Evolutionary conservation across 2,329 filamentous ascomycete species (phyloP), one percentile per base, ranked within the genome.

Genomic region (Sporothrix dimorphospora): DNA sequence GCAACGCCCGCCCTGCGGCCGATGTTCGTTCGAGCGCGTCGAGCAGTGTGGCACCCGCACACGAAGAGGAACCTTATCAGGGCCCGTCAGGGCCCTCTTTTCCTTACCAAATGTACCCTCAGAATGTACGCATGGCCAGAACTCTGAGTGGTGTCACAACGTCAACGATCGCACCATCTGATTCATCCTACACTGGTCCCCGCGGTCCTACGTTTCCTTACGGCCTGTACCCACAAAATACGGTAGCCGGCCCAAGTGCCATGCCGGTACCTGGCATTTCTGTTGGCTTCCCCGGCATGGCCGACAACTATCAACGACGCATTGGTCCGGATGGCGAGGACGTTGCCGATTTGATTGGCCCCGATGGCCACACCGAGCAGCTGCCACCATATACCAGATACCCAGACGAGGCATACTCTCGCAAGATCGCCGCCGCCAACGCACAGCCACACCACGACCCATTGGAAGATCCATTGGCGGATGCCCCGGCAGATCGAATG

Each of bases 311-410:
- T 77, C 92, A 91, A 77, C 85, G 92, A 74, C 89, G 91, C 69
- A 81, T 93, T 69, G 92, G 92, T 0, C 91, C 93, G 0, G 92
- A 94, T 72, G 93, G 93, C 69, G 94, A 97, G 81, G 94, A 97
- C 76, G 84, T 88, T n/a, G 93, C 91, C 63, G 94, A 94, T 79
- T 89, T 98, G 70, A 91, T 98, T 69, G 94, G 94, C 1, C 92
- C 92, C 0, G 90, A 97, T 77, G 94, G 94, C 0, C 94, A 98
- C 78, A 91, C 92, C 1, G 95, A 98, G 81, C 93, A 97, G 80
- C 83, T 98, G 21, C 95, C 95, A 14, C 95, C 95, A 0, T 98
- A 98, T 79, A 93, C 93, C 16, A 87, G 94, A 79, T 98, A 97
- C 80, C 93, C 94, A 2, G 92, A 97, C 69, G 91, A 93, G 72